Percentiles rank a stretch among this genome's conserved stretches.
phyloP scores from a whole-genome alignment of 169 alveolate species.

The Cryptosporidium viatorum region DNA sequence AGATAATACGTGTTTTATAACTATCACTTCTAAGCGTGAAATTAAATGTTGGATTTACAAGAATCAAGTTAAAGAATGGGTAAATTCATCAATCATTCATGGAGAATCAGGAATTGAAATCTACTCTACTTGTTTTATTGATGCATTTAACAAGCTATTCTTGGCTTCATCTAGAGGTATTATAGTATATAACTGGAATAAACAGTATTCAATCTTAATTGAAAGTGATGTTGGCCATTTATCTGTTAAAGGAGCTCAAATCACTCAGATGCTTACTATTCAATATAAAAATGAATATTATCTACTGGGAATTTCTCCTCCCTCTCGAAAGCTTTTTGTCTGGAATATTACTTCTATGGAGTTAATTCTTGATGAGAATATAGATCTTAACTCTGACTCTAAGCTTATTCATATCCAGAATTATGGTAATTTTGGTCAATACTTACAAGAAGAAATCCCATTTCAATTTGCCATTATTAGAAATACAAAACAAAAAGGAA shows the following conservation, averaged over 20 bases:
- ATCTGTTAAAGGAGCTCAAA: background rate
- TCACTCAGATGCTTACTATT: background rate
- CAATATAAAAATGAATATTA: background rate
- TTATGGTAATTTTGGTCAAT: background rate
- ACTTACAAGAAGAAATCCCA: background rate
- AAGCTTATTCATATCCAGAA: background rate
- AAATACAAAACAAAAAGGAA: background rate
- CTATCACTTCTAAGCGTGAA: constrained; percentile 3
- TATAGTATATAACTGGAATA: constrained; percentile 29
- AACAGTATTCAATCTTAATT: background rate
- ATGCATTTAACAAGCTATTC: background rate
- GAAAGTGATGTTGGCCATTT: background rate
- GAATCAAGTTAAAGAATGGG: constrained; percentile 46
- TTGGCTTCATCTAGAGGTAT: constrained; percentile 30
- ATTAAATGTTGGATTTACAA: constrained; percentile 58
- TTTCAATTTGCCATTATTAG: background rate
- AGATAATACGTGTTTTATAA: constrained; percentile 5
- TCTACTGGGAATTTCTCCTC: constrained; percentile 22
- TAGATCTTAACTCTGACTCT: background rate
- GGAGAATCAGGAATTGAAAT: background rate
- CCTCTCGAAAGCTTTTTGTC: background rate
- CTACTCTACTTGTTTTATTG: constrained; percentile 32
- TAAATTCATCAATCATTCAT: constrained; percentile 14
- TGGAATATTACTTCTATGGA: constrained; percentile 30
- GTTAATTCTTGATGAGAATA: background rate